Conservation (phyloP, 495 filamentous ascomycete genomes). For the Aspergillus avenaceus region DNA sequence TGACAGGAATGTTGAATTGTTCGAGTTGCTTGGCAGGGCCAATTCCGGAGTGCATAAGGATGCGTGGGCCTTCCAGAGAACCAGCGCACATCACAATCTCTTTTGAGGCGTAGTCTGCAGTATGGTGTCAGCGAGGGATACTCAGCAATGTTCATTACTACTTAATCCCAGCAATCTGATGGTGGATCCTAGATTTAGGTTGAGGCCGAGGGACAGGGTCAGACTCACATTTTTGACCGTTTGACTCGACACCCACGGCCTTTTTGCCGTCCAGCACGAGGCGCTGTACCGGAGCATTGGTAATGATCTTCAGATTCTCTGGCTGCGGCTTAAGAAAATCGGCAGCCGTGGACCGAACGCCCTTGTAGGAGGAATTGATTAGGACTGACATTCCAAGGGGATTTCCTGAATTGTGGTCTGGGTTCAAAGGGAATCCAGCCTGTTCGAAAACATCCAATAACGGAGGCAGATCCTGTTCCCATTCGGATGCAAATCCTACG, state of each 20-base stretch:
- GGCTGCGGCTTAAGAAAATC: constrained; percentile 39
- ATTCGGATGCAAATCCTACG: constrained; percentile 43
- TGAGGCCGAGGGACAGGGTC: too few species aligned
- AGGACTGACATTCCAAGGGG: constrained; percentile 52
- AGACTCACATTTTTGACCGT: constrained; percentile 33
- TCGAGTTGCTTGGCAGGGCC: constrained; percentile 50
- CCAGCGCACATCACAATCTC: constrained; percentile 59
- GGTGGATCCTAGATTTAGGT: too few species aligned
- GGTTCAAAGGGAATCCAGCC: constrained; percentile 44
- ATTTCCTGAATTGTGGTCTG: constrained; percentile 58
- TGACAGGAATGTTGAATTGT: constrained; percentile 48
- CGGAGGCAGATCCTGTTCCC: constrained; percentile 45
- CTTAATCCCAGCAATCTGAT: too few species aligned
- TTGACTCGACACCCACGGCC: constrained; percentile 46
- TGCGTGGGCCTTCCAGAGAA: constrained; percentile 53
- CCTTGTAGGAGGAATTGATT: constrained; percentile 44
- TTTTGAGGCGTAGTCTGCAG: constrained; percentile 35
- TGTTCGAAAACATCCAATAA: constrained; percentile 41
- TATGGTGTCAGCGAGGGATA: neutral
- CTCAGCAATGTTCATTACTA: too few species aligned
- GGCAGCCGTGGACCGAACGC: constrained; percentile 46
- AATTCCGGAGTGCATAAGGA: constrained; percentile 64
- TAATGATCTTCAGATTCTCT: constrained; percentile 49
- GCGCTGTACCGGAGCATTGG: constrained; percentile 43
- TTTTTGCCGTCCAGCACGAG: constrained; percentile 49